Conservation (phyloP, 139 green algal genomes). For the Microglena sp. region DNA sequence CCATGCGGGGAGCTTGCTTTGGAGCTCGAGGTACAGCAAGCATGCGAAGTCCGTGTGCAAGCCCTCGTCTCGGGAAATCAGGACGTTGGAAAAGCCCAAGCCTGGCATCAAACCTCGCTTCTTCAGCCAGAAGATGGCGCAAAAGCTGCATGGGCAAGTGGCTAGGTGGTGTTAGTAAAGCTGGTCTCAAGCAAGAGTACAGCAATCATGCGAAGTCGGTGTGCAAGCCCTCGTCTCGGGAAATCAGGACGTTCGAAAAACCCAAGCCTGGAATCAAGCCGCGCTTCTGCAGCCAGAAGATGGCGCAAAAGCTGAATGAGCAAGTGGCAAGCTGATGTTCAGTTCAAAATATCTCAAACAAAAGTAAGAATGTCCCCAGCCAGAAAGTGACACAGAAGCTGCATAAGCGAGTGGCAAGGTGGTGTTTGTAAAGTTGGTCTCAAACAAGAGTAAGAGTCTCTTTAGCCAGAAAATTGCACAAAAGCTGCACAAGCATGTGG, state of each 20-base stretch:
- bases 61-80: conserved; percentile 95
- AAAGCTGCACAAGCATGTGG: too few relatives aligned
- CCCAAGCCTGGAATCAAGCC: conserved; percentile 92
- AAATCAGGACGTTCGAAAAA: conserved; percentile 98
- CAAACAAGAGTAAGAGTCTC: too few relatives aligned
- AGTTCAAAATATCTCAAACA: too few relatives aligned
- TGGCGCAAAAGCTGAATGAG: not conserved
- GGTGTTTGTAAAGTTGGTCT: too few relatives aligned
- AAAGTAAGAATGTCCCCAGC: conserved; percentile 80
- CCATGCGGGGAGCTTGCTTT: not conserved
- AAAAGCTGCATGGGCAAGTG: conserved; percentile 77
- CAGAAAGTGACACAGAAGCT: conserved; percentile 96
- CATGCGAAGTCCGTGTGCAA: conserved; percentile 97
- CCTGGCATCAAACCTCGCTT: conserved; percentile 95
- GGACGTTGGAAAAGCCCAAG: conserved; percentile 97
- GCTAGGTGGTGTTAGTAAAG: too few relatives aligned
- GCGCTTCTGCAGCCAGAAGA: conserved; percentile 82
- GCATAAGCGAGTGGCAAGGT: too few relatives aligned
- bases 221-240: conserved; percentile 93
- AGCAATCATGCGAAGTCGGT: conserved; percentile 95
- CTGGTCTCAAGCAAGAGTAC: conserved; percentile 47
- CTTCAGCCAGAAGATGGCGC: conserved; percentile 95
- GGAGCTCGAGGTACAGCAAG: conserved; percentile 66
- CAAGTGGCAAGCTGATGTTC: too few relatives aligned
- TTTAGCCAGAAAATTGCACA: too few relatives aligned